Evolutionary conservation across 2,329 filamentous ascomycete species (phyloP), one percentile per base, ranked within the genome.

Genomic region (Fonsecaea pugnacius): DNA sequence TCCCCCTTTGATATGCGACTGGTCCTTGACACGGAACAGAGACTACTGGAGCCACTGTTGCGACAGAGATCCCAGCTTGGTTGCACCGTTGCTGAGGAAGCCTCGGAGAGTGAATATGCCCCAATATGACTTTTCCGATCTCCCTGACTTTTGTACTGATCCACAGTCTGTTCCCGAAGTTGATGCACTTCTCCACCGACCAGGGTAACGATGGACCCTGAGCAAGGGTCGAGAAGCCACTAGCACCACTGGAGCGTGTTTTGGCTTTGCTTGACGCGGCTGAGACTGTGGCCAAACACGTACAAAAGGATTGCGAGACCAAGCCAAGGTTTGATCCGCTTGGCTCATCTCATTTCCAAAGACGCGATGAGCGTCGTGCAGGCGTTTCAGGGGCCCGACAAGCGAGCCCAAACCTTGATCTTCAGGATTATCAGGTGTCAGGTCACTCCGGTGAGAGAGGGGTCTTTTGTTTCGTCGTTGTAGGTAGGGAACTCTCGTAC

Each of bases 61-160:
- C 58, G 54, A 54, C 61, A 58, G 46, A 48, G 58, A 63, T 63
- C 38, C 38, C 57, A 52, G 38, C 52, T 57, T 53, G 52, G 32
- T 43, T 48, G 43, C 43, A 48, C 43, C 18, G 43, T 48, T 48
- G 43, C 43, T 48, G 43, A 48, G 43, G 43, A 48, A 48, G 43
- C 43, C 24, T 48, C 43, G 43, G 43, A 24, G 16, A 48, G 43
- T 48, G 18, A 48, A 48, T 7, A 48, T 5, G 18, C 43, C 21
- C 43, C 43, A 46, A 46, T 40, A n/a, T 40, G 12, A 38, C 12
- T 6, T 43, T 43, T 7, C 38, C 40, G 43, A 48, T 48, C 21
- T 48, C 43, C 43, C 43, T 48, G 9, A 48, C 40, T 18, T 21
- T 46, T 30, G 27, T 30, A 30, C 27, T 30, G 27, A 18, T 24